Evolutionary conservation across 2,329 filamentous ascomycete genomes (phyloP).

Genomic region (Fusarium mexicanum): DNA sequence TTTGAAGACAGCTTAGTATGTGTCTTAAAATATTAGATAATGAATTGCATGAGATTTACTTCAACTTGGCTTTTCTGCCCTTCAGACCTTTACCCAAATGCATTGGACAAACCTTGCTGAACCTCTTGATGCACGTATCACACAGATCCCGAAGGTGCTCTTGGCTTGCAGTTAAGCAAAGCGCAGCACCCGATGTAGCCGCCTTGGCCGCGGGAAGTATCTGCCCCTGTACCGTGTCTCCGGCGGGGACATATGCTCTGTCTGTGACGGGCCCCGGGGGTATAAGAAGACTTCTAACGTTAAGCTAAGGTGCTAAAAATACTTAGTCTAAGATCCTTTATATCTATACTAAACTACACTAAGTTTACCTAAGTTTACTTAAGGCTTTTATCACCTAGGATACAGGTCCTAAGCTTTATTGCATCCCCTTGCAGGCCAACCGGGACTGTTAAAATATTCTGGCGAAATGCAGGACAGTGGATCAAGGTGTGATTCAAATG

Average conservation of each 20-base stretch:
- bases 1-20: not conserved
- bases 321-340: too few relatives aligned
- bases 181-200: not conserved
- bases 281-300: too few relatives aligned
- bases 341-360: too few relatives aligned
- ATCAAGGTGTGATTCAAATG: not conserved
- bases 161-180: not conserved
- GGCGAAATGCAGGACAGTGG: not conserved
- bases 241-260: not conserved
- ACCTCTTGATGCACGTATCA: not conserved
- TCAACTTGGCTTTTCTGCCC: fast-evolving
- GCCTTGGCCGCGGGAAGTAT: not conserved
- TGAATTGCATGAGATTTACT: not conserved
- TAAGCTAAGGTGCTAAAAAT: too few relatives aligned
- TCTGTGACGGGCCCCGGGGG: not conserved
- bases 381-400: too few relatives aligned
- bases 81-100: not conserved
- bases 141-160: not conserved
- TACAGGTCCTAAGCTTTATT: too few relatives aligned
- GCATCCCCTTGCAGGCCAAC: too few relatives aligned
- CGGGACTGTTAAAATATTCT: not conserved
- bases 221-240: not conserved
- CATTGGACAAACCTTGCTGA: not conserved
- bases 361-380: too few relatives aligned
- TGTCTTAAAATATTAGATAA: not conserved